phyloP scores from a whole-genome alignment of 2,329 filamentous ascomycete species.

The Annulohypoxylon truncatum region DNA sequence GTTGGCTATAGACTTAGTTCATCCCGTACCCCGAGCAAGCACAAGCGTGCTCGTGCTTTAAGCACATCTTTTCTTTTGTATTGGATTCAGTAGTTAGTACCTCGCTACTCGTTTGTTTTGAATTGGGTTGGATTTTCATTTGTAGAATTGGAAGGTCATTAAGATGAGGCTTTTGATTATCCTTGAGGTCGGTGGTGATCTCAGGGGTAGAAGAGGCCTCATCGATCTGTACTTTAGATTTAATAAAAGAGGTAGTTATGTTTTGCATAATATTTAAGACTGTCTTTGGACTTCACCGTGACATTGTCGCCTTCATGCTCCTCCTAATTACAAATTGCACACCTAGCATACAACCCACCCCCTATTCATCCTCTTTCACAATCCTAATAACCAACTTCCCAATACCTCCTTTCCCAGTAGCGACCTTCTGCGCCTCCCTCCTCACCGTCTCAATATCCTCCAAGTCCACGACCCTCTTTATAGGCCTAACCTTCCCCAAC shows the following conservation, averaged over 20 bases:
- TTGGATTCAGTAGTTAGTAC: not conserved
- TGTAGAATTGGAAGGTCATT: not conserved
- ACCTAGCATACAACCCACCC: slow-evolving; percentile 10
- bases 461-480: slow-evolving; percentile 57
- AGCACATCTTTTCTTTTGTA: slow-evolving; percentile 3
- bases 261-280: not conserved
- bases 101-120: slow-evolving; percentile 3
- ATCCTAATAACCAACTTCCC: slow-evolving; percentile 58
- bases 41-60: not conserved
- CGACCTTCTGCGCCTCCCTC: slow-evolving; percentile 55
- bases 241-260: slow-evolving; percentile 12
- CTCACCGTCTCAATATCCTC: slow-evolving; percentile 58
- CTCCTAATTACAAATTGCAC: not conserved
- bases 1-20: not conserved
- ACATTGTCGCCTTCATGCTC: not conserved
- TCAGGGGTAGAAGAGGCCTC: not conserved
- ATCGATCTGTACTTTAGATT: slow-evolving; percentile 24
- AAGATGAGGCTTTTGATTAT: not conserved
- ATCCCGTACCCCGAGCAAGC: not conserved
- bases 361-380: slow-evolving; percentile 20
- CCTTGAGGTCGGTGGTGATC: not conserved
- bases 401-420: slow-evolving; percentile 56
- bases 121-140: not conserved
- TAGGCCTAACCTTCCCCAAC: slow-evolving; percentile 55
- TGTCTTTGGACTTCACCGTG: not conserved